Evolutionary conservation across 2,329 filamentous ascomycete species (phyloP), one percentile per base, ranked within the genome.

Genomic region (Phaeoacremonium minimum): DNA sequence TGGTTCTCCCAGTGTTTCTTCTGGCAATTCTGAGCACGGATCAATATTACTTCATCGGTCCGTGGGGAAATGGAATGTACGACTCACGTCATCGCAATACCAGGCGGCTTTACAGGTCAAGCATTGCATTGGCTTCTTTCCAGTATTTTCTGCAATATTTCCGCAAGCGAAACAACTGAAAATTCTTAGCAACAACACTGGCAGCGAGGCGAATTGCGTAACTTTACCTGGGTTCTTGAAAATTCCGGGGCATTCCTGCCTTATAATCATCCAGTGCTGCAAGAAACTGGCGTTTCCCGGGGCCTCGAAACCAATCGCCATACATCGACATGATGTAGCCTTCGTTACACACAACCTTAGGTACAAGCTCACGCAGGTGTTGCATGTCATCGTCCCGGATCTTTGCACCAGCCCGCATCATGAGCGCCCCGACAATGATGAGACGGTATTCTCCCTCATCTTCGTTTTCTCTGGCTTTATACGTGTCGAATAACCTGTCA

Each of bases 141-240:
- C 38, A 13, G 22, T 36, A 15, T 48, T 47, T 6, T 8, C 35
- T 14, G 34, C 6, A 13, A 45, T 38, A 33, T 48, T 50, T 6
- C 50, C 46, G 32, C 48, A 51, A 5, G 38, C 14, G 28, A 43
- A 52, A 40, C 48, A 53, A 36, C 50, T 52, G 9, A 8, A n/a
- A 2, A 7, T 11, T 15, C 7, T 33, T 8, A 40, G 37, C 15
- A 22, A 5, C 4, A 7, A 7, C 3, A 2, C n/a, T 14, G 4
- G 11, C 5, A n/a, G 19, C 37, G n/a, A 7, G 14, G 15, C 6
- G n/a, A 15, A 13, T 5, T 4, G 7, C 4, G 11, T 15, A 9
- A 11, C 18, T 33, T 15, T 5, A 31, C 45, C 46, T 46, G 17
- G 42, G 45, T 34, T 46, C 44, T 12, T 18, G 12, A 4, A 38